A percentile compares a stretch with the other conserved stretches of the same genome.
These are phyloP conservation scores for Mucor racemosus DNA, from an alignment of 371 early-diverging fungal genomes.

Conservation along the genomic window DNA sequence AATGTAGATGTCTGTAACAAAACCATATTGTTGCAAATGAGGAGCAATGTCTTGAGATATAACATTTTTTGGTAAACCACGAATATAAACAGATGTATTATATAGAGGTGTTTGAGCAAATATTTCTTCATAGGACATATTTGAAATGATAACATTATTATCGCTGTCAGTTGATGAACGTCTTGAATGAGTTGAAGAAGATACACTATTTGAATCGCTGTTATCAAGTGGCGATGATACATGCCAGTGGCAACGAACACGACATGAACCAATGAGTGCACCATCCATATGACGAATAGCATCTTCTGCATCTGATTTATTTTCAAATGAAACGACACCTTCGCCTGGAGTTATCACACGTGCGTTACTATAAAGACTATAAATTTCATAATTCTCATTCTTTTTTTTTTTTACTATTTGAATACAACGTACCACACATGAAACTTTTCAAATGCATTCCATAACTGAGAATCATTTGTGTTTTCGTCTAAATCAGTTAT, in stretches of 20 bases:
- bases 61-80: constrained; percentile 72
- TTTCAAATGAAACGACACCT: constrained; percentile 84
- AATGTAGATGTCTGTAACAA: constrained; percentile 73
- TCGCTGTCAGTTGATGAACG: constrained; percentile 24
- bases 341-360: constrained; percentile 85
- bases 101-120: constrained; percentile 74
- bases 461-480: constrained; percentile 73
- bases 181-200: constrained; percentile 16
- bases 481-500: constrained; percentile 85
- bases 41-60: constrained; percentile 43
- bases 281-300: constrained; percentile 84
- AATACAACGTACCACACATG: constrained; percentile 72
- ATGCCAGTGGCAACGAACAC: constrained; percentile 79
- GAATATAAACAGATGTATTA: constrained; percentile 86
- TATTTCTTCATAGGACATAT: constrained; percentile 68
- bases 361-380: constrained; percentile 63
- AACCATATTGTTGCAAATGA: constrained; percentile 77
- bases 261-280: constrained; percentile 59
- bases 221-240: constrained; percentile 63
- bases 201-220: neutral
- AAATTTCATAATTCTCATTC: neutral
- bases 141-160: constrained; percentile 28
- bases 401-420: neutral
- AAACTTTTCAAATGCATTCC: constrained; percentile 75
- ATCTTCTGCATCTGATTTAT: constrained; percentile 77